Conservation (phyloP, 2,329 filamentous ascomycete genomes). For the Claviceps pazoutovae region DNA sequence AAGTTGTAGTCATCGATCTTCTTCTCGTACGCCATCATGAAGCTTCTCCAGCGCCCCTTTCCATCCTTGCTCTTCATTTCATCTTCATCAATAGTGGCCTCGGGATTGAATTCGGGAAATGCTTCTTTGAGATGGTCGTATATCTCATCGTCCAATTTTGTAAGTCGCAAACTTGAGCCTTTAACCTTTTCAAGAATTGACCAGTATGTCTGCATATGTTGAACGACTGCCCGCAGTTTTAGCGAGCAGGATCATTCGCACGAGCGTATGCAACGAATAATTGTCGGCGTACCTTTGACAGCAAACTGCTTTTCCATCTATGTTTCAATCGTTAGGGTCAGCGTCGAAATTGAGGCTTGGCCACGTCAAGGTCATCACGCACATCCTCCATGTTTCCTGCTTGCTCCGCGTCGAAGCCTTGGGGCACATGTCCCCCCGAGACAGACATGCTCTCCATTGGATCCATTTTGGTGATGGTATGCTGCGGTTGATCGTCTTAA, state of each 20-base stretch:
- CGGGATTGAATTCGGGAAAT: constrained; percentile 86
- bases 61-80: constrained; percentile 95
- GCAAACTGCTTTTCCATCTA: constrained; percentile 99
- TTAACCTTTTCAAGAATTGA: constrained; percentile 80
- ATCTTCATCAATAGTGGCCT: constrained; percentile 70
- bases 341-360: background rate
- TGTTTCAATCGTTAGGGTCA: background rate
- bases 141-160: constrained; percentile 91
- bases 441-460: constrained; percentile 24
- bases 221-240: constrained; percentile 44
- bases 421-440: constrained; percentile 26
- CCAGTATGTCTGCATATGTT: constrained; percentile 97
- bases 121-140: constrained; percentile 73
- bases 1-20: constrained; percentile 97
- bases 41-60: constrained; percentile 90
- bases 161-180: constrained; percentile 79
- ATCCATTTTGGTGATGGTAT: constrained; percentile 18
- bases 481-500: background rate
- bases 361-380: constrained; percentile 17
- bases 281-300: constrained; percentile 58
- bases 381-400: constrained; percentile 43
- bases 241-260: background rate
- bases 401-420: constrained; percentile 45
- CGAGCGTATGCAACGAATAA: background rate
- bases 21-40: constrained; percentile 89